Base-by-base conservation (phyloP, 1,284 basidiomycete species). In the Waitea zeae region DNA sequence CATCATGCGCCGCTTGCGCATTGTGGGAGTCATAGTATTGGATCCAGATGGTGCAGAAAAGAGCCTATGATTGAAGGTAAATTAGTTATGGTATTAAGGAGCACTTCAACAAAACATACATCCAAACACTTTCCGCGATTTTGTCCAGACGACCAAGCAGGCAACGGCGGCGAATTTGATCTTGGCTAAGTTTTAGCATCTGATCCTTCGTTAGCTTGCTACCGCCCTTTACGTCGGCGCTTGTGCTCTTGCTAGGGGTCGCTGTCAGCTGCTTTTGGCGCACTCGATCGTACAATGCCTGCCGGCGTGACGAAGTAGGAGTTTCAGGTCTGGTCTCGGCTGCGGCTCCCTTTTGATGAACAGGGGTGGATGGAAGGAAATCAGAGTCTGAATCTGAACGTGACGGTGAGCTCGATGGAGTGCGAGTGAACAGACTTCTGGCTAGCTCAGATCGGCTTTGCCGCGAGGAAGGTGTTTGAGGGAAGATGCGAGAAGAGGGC, bases 121-220 rank as follows among this genome's bases (percentile, higher is more conserved):
- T 83, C 79, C 81, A 84, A n/a, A 77, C 65, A 41, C 79, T 78
- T 48, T 84, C 80, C n/a, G 80, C 81, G 14, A 84, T 64, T 11
- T 75, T 72, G 19, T 65, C 63, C 7, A 86, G 63, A n/a, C 80
- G 68, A 35, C 80, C 80, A 6, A 86, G 59, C 13, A 83, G 50
- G 44, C 78, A 80, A 27, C 76, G 61, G 36, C 75, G 62, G 38
- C 79, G 64, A 53, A 76, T 68, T 47, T 80, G 79, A 37, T 82
- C 80, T 46, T 81, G 77, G 26, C 70, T 61, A 34, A 82, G 56
- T 49, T 74, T 78, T 31, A 73, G 49, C 39, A 84, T 59, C 44
- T 79, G 67, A 36, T 80, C 77, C 40, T 60, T 67, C 20, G 66
- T 67, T 44, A 79, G 53, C 37, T 56, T 67, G 2, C 54, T 67